A percentile compares a stretch with the other conserved stretches of the same genome.
Conservation (phyloP, 202 grass and related monocot species). For the Hordeum pubiflorum region DNA sequence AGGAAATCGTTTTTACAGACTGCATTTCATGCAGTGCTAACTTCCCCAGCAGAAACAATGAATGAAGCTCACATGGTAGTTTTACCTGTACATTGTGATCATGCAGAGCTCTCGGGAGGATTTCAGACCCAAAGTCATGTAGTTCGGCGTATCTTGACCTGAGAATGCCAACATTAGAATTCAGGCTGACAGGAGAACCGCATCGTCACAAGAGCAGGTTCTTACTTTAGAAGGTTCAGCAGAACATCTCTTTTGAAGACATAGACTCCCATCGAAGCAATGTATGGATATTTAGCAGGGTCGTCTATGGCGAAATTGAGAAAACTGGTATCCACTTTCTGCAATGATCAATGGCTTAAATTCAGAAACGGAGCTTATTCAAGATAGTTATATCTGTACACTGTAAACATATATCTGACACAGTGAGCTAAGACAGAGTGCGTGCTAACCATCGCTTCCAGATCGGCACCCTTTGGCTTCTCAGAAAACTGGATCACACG, state of each 20-base stretch:
- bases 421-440: neutral
- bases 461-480: constrained; percentile 48
- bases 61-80: neutral
- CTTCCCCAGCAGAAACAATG: neutral
- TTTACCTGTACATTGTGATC: constrained; percentile 58
- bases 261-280: constrained; percentile 80
- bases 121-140: constrained; percentile 80
- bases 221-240: constrained; percentile 54
- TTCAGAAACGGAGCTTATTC: neutral
- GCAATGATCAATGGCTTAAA: neutral
- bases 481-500: constrained; percentile 54
- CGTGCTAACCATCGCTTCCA: constrained; percentile 52
- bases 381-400: neutral
- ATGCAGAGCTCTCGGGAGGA: constrained; percentile 54
- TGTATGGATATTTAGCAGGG: constrained; percentile 49
- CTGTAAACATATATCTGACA: neutral
- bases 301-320: constrained; percentile 51
- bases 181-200: neutral
- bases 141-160: constrained; percentile 65
- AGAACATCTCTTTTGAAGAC: constrained; percentile 63
- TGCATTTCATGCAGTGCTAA: neutral
- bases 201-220: neutral
- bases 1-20: neutral
- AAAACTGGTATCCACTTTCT: constrained; percentile 50
- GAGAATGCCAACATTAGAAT: neutral